Conservation (phyloP, 2,329 filamentous ascomycete genomes). For the Cercospora sesami region DNA sequence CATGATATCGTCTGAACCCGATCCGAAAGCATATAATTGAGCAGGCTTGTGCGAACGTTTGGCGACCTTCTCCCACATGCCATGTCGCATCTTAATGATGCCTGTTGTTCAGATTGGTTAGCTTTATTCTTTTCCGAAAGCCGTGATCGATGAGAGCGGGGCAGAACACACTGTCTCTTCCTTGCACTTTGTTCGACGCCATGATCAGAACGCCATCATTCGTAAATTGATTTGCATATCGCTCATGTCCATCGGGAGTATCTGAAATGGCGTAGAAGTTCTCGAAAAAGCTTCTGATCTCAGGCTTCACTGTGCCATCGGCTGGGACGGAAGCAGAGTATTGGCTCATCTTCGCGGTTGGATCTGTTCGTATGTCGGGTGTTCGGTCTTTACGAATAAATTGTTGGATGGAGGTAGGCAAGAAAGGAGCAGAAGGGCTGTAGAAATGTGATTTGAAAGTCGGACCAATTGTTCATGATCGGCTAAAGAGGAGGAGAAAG, state of each 20-base stretch:
- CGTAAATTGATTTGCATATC: conserved; percentile 52
- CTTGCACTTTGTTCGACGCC: conserved; percentile 50
- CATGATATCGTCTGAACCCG: conserved; percentile 53
- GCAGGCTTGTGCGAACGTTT: conserved; percentile 48
- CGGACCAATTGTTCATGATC: background rate
- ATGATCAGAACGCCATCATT: conserved; percentile 54
- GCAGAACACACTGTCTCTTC: conserved; percentile 45
- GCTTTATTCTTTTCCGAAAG: background rate
- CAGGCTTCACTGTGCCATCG: conserved; percentile 41
- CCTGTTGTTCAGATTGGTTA: conserved; percentile 39
- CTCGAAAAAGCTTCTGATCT: conserved; percentile 49
- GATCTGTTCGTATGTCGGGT: background rate
- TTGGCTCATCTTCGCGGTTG: conserved; percentile 32
- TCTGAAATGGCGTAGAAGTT: conserved; percentile 51
- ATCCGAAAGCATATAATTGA: conserved; percentile 55
- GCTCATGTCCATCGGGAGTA: conserved; percentile 50
- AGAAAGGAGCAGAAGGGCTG: background rate
- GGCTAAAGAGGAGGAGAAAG: background rate
- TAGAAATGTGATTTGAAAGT: background rate
- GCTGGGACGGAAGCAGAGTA: conserved; percentile 35
- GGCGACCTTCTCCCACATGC: conserved; percentile 55
- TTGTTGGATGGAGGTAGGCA: background rate
- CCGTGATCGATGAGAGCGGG: background rate
- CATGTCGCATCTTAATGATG: conserved; percentile 53
- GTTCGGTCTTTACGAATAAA: background rate